These are phyloP conservation scores for Colletotrichum simmondsii DNA, from an alignment of 2,329 filamentous ascomycete species.

Conservation along the genomic window DNA sequence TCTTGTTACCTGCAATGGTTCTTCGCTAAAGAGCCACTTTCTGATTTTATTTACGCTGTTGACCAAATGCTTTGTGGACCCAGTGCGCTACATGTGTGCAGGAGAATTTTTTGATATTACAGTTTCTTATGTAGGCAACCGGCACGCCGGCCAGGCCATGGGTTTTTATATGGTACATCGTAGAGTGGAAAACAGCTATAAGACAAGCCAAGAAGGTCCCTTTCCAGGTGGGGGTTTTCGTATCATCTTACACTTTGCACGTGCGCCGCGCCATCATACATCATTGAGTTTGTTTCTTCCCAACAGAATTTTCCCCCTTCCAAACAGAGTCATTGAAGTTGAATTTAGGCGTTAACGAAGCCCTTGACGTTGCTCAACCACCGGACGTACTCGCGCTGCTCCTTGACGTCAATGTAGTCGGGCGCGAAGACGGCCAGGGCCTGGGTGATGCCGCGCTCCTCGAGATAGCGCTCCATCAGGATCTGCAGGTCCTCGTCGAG, in stretches of 20 bases:
- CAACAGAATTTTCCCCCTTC: conserved; percentile 4
- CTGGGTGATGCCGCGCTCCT: conserved; percentile 91
- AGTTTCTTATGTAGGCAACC: conserved; percentile 22
- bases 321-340: neutral
- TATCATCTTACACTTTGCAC: conserved; percentile 32
- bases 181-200: conserved; percentile 34
- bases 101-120: conserved; percentile 23
- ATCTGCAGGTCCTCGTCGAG: conserved; percentile 96
- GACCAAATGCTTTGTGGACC: no score
- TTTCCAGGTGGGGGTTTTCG: conserved; percentile 3
- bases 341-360: conserved; percentile 78
- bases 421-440: conserved; percentile 90
- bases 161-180: conserved; percentile 37
- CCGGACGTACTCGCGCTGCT: conserved; percentile 94
- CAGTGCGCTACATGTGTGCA: neutral
- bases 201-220: conserved; percentile 32
- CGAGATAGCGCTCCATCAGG: conserved; percentile 91
- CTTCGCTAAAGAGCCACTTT: no score
- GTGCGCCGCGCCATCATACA: conserved; percentile 24
- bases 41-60: no score
- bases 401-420: conserved; percentile 97
- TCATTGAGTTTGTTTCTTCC: conserved; percentile 23
- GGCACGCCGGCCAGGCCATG: conserved; percentile 26
- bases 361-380: conserved; percentile 91
- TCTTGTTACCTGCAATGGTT: no score